Evolutionary conservation across 768 basidiomycete species (phyloP).

Genomic region (Boletus coccyginus): DNA sequence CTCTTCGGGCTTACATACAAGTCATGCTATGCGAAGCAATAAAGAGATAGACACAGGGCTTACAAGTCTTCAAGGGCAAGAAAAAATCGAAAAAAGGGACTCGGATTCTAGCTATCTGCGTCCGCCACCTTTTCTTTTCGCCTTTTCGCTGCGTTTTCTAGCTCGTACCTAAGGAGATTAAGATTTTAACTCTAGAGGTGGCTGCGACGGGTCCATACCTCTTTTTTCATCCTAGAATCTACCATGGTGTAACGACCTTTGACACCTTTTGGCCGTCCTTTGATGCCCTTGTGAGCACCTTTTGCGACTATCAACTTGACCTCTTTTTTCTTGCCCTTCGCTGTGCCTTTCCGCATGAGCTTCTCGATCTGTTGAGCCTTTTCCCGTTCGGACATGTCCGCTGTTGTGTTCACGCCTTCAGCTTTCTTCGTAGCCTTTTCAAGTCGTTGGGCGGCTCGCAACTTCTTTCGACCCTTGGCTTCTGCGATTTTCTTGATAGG

Average conservation of each 20-base stretch:
- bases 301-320: slow-evolving; percentile 90
- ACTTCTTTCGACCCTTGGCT: slow-evolving; percentile 96
- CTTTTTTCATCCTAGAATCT: slow-evolving; percentile 91
- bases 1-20: neutral
- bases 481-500: slow-evolving; percentile 99
- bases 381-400: slow-evolving; percentile 91
- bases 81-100: neutral
- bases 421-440: slow-evolving; percentile 97
- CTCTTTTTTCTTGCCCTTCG: slow-evolving; percentile 69
- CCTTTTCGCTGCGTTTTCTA: slow-evolving; percentile 76
- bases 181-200: slow-evolving; percentile 1
- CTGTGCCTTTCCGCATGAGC: slow-evolving; percentile 77
- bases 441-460: slow-evolving; percentile 78
- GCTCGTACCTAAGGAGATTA: slow-evolving; percentile 62
- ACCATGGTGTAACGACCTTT: slow-evolving; percentile 96
- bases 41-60: neutral
- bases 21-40: neutral
- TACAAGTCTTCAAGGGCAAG: neutral
- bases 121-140: slow-evolving; percentile 50
- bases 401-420: slow-evolving; percentile 83
- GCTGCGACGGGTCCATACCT: slow-evolving; percentile 41
- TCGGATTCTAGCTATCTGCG: slow-evolving; percentile 28
- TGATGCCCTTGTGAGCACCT: slow-evolving; percentile 83
- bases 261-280: slow-evolving; percentile 92
- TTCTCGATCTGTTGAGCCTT: slow-evolving; percentile 94